Evolutionary conservation across 306 rosid genomes (phyloP), one percentile per base, ranked within the genome.

Genomic region (cucumber (Cucumis sativus)): DNA sequence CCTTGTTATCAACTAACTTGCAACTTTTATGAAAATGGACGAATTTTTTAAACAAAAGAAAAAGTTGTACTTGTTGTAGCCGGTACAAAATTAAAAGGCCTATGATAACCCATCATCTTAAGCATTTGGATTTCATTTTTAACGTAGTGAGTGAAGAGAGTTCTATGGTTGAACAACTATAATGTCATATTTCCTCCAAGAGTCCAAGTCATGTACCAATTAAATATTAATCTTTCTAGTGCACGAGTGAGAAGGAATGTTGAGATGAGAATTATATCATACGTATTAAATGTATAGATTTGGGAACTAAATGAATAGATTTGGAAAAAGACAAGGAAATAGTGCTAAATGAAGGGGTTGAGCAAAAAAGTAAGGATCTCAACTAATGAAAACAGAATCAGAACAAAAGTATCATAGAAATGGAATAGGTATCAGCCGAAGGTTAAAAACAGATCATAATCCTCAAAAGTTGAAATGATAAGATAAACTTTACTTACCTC

Each of bases 401-500:
- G 40, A 51, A 23, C 76, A 72, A 25, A 47, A 70, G 75, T 45
- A 70, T 45, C n/a, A 43, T 1, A 43, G 3, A 43, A 6, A 15
- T 15, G 17, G 75, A 69, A 21, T 45, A 9, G 75, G 75, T 69
- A 41, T 45, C 37, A 51, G 18, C 40, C 59, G 17, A 20, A 40
- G 33, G 55, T 67, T 2, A 30, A 61, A 37, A 20, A 10, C 52
- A 67, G 51, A 20, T n/a, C 16, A 39, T 11, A 69, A 45, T 69
- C 75, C 37, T 69, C 15, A 69, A 69, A 45, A 18, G 18, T 45
- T 45, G 57, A 16, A 35, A 23, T 39, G 20, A 51, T 54, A 57
- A 57, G 77, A 43, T n/a, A 25, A 23, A 74, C 28, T 83, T 86
- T 52, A 95, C 98, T 86, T 52, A 95, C 98, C 98, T 92, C 84